Evolutionary conservation across 2,329 filamentous ascomycete genomes (phyloP).

Genomic region (Diaporthe citri): DNA sequence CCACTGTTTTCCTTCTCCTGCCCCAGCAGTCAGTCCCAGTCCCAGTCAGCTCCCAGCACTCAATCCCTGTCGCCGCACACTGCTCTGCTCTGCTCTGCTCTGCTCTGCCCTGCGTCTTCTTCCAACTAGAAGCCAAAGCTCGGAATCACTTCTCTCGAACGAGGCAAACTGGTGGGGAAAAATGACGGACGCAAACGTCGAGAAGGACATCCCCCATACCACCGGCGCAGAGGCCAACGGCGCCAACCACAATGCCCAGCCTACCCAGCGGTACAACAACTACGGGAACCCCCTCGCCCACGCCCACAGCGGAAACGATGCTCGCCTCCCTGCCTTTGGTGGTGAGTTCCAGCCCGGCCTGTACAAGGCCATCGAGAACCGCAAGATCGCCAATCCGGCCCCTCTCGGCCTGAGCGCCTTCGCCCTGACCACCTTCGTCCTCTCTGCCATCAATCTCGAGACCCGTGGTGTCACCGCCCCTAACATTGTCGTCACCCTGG

Average conservation of each 20-base stretch:
- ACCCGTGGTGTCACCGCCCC: slow-evolving; percentile 70
- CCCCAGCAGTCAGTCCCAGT: background rate
- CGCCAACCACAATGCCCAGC: slow-evolving; percentile 19
- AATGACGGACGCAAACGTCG: slow-evolving; percentile 32
- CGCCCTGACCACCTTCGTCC: slow-evolving; percentile 85
- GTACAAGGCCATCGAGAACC: slow-evolving; percentile 72
- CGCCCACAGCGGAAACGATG: slow-evolving; percentile 48
- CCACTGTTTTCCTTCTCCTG: background rate
- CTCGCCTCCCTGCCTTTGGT: slow-evolving; percentile 71
- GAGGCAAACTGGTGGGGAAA: background rate
- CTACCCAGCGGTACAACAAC: slow-evolving; percentile 50
- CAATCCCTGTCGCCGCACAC: background rate
- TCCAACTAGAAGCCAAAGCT: background rate
- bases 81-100: too few relatives aligned
- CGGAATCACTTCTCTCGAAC: background rate
- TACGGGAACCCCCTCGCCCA: slow-evolving; percentile 57
- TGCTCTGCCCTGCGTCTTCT: background rate
- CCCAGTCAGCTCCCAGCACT: background rate
- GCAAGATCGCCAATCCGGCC: slow-evolving; percentile 84
- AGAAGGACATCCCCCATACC: slow-evolving; percentile 36
- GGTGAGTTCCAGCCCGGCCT: slow-evolving; percentile 80
- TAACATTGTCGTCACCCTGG: slow-evolving; percentile 76
- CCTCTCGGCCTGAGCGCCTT: slow-evolving; percentile 83
- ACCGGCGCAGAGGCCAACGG: slow-evolving; percentile 33
- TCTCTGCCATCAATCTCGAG: slow-evolving; percentile 80